Conservation (phyloP, 2,329 filamentous ascomycete genomes). For the Gaeumannomyces tritici region DNA sequence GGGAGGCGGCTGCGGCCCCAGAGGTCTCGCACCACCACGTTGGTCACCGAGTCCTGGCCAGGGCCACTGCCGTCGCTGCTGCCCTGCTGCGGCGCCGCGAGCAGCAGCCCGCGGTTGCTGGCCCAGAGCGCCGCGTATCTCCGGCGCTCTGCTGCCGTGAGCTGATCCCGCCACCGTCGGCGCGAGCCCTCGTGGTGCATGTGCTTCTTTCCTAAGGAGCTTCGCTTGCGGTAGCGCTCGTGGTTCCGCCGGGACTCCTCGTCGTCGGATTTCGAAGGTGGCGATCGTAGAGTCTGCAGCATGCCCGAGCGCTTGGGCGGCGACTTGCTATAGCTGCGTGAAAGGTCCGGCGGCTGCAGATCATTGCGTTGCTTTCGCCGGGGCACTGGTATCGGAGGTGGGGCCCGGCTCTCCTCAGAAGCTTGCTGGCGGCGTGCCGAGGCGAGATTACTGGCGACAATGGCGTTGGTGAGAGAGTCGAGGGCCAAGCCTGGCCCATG, state of each 20-base stretch:
- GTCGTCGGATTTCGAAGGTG: constrained; percentile 38
- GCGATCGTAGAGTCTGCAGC: constrained; percentile 57
- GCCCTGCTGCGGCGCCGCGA: constrained; percentile 6
- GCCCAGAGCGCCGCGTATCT: constrained; percentile 81
- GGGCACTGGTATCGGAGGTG: constrained; percentile 25
- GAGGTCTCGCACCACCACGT: constrained; percentile 64
- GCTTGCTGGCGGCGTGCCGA: constrained; percentile 40
- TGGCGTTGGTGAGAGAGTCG: constrained; percentile 61
- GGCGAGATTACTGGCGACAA: constrained; percentile 65
- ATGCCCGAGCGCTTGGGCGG: constrained; percentile 41
- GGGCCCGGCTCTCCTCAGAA: constrained; percentile 26
- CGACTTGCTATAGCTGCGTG: constrained; percentile 20
- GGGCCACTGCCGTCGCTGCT: not conserved
- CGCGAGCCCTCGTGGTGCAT: constrained; percentile 68
- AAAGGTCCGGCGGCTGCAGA: constrained; percentile 5
- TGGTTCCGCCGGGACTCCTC: constrained; percentile 41
- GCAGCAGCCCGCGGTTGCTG: constrained; percentile 58
- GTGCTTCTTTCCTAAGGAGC: constrained; percentile 48
- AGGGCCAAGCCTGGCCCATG: constrained; percentile 27
- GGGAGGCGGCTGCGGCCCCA: constrained; percentile 64
- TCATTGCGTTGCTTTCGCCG: constrained; percentile 12
- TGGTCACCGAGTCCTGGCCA: constrained; percentile 20
- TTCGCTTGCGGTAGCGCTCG: constrained; percentile 27
- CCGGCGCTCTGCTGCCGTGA: constrained; percentile 64
- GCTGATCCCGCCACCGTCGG: constrained; percentile 66